These are phyloP conservation scores for Clarireedia homoeocarpa DNA, from an alignment of 2,329 filamentous ascomycete species.

Conservation along the genomic window DNA sequence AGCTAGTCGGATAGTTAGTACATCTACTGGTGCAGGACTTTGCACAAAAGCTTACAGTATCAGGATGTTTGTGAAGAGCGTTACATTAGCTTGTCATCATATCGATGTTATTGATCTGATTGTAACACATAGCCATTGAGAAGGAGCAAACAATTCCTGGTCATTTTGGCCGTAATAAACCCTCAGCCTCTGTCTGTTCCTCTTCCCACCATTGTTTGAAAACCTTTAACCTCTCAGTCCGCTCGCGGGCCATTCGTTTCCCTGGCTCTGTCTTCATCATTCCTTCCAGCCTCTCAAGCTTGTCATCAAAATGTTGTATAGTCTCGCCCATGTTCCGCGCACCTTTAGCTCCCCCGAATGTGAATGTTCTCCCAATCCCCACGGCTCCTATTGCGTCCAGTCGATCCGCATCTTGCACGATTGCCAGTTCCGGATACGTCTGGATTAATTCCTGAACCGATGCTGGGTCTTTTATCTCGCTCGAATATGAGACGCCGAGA, in stretches of 20 bases:
- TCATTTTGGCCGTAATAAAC: constrained; percentile 67
- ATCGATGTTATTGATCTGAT: no score
- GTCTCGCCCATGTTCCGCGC: constrained; percentile 51
- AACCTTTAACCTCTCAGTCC: constrained; percentile 40
- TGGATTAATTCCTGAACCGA: constrained; percentile 50
- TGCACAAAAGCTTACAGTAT: no score
- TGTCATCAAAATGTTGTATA: constrained; percentile 69
- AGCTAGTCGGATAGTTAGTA: no score
- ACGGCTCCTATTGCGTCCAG: constrained; percentile 89
- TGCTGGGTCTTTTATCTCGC: constrained; percentile 60
- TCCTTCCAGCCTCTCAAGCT: constrained; percentile 48
- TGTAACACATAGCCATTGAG: constrained; percentile 47
- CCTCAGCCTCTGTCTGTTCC: constrained; percentile 29
- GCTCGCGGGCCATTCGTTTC: constrained; percentile 40
- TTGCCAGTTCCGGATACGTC: constrained; percentile 64
- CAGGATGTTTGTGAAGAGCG: no score
- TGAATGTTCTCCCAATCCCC: constrained; percentile 72
- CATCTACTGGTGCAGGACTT: no score
- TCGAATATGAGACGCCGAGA: constrained; percentile 71
- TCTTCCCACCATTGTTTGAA: constrained; percentile 51
- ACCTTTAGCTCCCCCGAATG: constrained; percentile 62
- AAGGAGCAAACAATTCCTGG: constrained; percentile 42
- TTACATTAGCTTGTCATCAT: no score
- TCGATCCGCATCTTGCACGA: constrained; percentile 90
- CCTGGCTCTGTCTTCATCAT: constrained; percentile 57